These are phyloP conservation scores for Neurospora tetrasperma DNA, from an alignment of 495 filamentous ascomycete genomes.

Conservation along the genomic window DNA sequence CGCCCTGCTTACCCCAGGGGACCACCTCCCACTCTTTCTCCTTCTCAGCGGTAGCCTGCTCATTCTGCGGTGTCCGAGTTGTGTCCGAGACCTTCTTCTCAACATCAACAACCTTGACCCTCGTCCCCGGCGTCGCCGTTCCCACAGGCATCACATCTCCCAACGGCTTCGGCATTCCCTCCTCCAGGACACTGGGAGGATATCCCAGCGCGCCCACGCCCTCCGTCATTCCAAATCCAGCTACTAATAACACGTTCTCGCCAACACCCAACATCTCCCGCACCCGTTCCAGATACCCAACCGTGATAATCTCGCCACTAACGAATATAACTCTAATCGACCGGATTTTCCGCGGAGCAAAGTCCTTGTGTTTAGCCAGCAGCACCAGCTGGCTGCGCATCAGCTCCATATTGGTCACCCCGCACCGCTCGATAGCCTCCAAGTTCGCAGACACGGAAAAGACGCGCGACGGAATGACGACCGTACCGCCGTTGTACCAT, in stretches of 20 bases:
- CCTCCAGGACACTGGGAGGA: neutral
- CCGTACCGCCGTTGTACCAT: neutral
- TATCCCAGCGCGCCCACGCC: neutral
- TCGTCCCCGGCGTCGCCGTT: neutral
- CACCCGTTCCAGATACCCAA: neutral
- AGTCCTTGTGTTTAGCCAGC: neutral
- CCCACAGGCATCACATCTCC: neutral
- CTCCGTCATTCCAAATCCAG: neutral
- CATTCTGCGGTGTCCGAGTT: neutral
- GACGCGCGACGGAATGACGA: neutral
- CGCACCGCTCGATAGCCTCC: neutral
- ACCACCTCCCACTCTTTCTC: neutral
- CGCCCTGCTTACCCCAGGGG: neutral
- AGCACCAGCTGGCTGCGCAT: neutral
- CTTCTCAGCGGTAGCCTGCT: neutral
- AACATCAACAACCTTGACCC: neutral
- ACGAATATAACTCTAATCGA: neutral
- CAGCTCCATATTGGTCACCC: neutral
- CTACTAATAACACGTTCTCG: neutral
- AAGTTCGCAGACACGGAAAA: neutral
- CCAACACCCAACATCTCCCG: neutral
- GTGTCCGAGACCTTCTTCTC: neutral
- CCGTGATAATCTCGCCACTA: neutral
- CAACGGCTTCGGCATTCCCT: neutral
- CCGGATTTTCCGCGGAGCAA: neutral